Percentiles rank a stretch among this genome's conserved stretches.
Evolutionary conservation across 176 grass and related monocot species (phyloP).

Genomic region (Oryza rufipogon): DNA sequence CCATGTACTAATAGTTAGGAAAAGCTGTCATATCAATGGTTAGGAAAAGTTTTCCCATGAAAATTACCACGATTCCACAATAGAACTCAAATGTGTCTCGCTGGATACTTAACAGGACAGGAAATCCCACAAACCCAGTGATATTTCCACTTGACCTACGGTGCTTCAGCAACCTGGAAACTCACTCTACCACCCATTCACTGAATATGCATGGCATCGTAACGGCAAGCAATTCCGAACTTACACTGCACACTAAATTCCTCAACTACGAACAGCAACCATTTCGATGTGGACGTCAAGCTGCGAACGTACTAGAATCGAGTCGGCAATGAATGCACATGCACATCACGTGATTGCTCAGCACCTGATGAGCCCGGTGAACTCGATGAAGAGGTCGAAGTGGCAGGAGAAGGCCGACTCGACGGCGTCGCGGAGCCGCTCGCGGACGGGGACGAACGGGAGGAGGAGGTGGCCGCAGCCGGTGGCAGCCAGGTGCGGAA

Average conservation of each 20-base stretch:
- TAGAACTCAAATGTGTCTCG: background rate
- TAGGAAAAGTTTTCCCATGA: background rate
- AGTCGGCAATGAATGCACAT: background rate
- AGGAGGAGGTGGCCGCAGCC: slow-evolving; percentile 78
- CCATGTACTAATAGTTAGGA: background rate
- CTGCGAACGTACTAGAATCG: background rate
- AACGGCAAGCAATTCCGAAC: background rate
- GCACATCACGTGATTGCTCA: background rate
- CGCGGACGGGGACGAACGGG: slow-evolving; percentile 72
- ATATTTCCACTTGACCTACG: background rate
- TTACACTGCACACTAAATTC: background rate
- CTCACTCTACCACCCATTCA: background rate
- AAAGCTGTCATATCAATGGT: background rate
- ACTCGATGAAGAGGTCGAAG: slow-evolving; percentile 91
- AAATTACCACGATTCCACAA: background rate
- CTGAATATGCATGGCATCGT: background rate
- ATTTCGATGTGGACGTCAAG: background rate
- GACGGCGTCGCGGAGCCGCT: slow-evolving; percentile 70
- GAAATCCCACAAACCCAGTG: background rate
- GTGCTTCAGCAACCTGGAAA: background rate
- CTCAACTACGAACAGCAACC: background rate
- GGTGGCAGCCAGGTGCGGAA: slow-evolving; percentile 73
- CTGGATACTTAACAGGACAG: background rate
- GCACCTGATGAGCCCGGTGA: slow-evolving; percentile 91
- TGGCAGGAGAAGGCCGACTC: slow-evolving; percentile 77